Percentiles rank a stretch among this genome's conserved stretches.
phyloP scores from a whole-genome alignment of 208 protist species.

The Zelonia costaricensis region DNA sequence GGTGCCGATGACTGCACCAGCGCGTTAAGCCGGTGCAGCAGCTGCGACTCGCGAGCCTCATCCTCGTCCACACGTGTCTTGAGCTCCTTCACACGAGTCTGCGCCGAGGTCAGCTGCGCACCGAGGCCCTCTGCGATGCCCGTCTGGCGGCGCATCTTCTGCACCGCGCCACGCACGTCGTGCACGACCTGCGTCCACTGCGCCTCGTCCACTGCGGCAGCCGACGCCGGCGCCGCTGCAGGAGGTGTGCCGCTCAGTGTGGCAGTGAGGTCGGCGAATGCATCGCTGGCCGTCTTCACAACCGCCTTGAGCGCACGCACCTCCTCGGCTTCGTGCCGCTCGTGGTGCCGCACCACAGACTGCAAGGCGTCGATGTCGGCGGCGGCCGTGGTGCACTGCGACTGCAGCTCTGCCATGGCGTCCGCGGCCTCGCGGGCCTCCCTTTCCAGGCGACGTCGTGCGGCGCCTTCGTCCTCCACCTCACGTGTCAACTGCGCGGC shows the following conservation, averaged over 20 bases:
- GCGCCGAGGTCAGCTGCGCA: neutral
- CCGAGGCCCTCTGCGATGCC: neutral
- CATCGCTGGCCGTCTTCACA: neutral
- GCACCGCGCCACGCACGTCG: neutral
- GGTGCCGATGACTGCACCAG: conserved; percentile 1
- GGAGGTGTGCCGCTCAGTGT: neutral
- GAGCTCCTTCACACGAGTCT: neutral
- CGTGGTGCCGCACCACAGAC: neutral
- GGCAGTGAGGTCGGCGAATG: neutral
- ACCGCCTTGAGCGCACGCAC: neutral
- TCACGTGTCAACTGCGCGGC: neutral
- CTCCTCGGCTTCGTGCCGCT: neutral
- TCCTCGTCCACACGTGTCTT: neutral
- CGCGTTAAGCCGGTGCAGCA: conserved; percentile 1
- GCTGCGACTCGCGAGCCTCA: neutral
- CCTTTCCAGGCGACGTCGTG: neutral
- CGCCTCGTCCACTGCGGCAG: neutral
- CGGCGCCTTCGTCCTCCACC: neutral
- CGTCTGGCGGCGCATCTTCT: neutral
- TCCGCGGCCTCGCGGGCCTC: neutral
- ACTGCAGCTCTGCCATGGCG: neutral
- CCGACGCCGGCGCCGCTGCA: neutral
- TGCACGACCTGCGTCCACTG: neutral
- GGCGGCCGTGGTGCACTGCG: conserved; percentile 1
- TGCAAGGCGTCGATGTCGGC: neutral